phyloP scores from a whole-genome alignment of 2,329 filamentous ascomycete genomes.

The Sporothrix dimorphospora region DNA sequence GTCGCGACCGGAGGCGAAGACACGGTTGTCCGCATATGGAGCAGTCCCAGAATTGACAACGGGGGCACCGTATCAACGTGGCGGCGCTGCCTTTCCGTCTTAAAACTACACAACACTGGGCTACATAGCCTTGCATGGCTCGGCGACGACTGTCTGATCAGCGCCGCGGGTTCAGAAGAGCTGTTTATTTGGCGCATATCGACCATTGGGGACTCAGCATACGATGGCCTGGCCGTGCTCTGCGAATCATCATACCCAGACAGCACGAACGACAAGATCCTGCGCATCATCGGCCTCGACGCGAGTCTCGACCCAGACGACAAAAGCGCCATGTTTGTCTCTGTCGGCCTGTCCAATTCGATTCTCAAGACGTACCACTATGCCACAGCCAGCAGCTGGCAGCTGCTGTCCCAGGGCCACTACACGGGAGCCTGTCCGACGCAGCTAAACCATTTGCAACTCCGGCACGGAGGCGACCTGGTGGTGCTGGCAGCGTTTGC shows the following conservation, averaged over 20 bases:
- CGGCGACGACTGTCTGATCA: conserved; percentile 70
- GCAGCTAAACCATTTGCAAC: conserved; percentile 55
- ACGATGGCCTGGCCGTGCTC: conserved; percentile 56
- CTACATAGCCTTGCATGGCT: conserved; percentile 82
- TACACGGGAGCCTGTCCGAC: conserved; percentile 79
- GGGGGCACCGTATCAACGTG: neutral
- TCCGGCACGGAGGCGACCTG: conserved; percentile 36
- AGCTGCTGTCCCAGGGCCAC: conserved; percentile 54
- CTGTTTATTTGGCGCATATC: conserved; percentile 80
- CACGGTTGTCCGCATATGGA: conserved; percentile 61
- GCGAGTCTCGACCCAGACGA: conserved; percentile 1
- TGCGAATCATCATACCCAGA: conserved; percentile 60
- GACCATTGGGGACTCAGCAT: conserved; percentile 50
- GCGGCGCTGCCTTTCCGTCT: conserved; percentile 60
- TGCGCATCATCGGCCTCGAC: conserved; percentile 66
- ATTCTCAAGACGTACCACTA: conserved; percentile 66
- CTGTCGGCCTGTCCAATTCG: conserved; percentile 83
- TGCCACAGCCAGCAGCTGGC: conserved; percentile 45
- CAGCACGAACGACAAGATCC: conserved; percentile 58
- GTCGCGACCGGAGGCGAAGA: conserved; percentile 74
- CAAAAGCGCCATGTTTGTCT: conserved; percentile 57
- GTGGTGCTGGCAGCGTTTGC: conserved; percentile 72
- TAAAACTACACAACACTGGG: conserved; percentile 80
- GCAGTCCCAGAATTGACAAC: neutral
- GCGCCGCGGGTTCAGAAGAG: conserved; percentile 85